A percentile compares a stretch with the other conserved stretches of the same genome.
Evolutionary conservation across 208 protist genomes (phyloP).

Genomic region (Endotrypanum monterogeii): DNA sequence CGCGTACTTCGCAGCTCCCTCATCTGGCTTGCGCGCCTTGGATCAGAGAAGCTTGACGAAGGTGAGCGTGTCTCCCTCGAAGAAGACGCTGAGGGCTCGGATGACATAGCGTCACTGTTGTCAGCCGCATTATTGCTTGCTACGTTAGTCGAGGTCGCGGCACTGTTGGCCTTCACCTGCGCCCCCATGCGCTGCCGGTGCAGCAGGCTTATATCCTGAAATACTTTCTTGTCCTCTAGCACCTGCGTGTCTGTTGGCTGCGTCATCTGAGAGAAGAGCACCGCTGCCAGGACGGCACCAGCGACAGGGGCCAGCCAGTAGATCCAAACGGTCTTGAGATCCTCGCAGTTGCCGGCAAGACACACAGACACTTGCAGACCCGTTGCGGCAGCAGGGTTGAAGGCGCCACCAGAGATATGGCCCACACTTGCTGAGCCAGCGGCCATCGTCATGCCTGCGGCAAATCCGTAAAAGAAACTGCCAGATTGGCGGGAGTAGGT

Average conservation of each 20-base stretch:
- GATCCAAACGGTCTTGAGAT: constrained; percentile 73
- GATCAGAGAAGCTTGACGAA: neutral
- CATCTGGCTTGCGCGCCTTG: neutral
- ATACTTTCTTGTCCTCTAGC: constrained; percentile 50
- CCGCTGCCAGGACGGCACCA: constrained; percentile 56
- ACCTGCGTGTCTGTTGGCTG: constrained; percentile 61
- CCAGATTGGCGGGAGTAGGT: constrained; percentile 68
- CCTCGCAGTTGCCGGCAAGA: constrained; percentile 66
- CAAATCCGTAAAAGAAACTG: constrained; percentile 86
- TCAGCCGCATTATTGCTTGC: neutral
- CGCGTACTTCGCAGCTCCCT: neutral
- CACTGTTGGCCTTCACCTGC: constrained; percentile 9
- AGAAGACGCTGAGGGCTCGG: constrained; percentile 3
- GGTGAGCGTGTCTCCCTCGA: constrained; percentile 1
- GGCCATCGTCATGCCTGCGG: constrained; percentile 76
- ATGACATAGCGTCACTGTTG: neutral
- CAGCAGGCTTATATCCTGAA: constrained; percentile 33
- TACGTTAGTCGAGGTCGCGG: neutral
- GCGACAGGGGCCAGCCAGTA: constrained; percentile 83
- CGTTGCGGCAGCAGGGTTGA: constrained; percentile 84
- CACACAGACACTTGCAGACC: constrained; percentile 80
- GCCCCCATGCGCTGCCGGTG: constrained; percentile 24
- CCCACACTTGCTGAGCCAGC: constrained; percentile 69
- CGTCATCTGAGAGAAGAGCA: constrained; percentile 73
- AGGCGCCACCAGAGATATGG: constrained; percentile 73